Evolutionary conservation across 1,139 yeast species (phyloP).

Genomic region (Geotrichum candidum): DNA sequence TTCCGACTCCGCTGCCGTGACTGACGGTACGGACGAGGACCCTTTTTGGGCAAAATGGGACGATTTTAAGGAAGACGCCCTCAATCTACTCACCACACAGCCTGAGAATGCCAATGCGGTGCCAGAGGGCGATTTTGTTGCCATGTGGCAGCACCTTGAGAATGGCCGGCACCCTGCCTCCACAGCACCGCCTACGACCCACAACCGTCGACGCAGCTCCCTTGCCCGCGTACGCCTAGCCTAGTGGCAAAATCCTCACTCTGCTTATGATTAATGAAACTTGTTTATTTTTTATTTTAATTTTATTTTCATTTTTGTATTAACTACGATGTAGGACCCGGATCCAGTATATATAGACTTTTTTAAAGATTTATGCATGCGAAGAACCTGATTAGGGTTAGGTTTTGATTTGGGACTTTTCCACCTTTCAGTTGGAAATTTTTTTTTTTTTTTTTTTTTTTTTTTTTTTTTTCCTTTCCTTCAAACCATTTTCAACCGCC

Average conservation of each 20-base stretch:
- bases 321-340: not conserved
- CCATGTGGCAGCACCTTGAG: conserved; percentile 15
- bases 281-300: not conserved
- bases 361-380: not conserved
- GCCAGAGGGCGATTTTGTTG: conserved; percentile 13
- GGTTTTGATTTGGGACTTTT: not conserved
- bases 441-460: not conserved
- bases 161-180: conserved; percentile 12
- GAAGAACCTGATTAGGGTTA: not conserved
- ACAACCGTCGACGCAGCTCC: conserved; percentile 10
- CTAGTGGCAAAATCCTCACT: not conserved
- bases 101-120: conserved; percentile 6
- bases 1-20: not conserved
- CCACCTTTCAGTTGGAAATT: not conserved
- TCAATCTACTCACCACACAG: conserved; percentile 8
- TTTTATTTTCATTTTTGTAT: not conserved
- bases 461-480: not conserved
- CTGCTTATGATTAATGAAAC: not conserved
- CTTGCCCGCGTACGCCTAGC: conserved; percentile 14
- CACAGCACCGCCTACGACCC: conserved; percentile 15
- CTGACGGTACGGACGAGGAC: not conserved
- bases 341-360: not conserved
- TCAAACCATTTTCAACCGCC: not conserved
- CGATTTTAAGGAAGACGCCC: conserved; percentile 14
- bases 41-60: conserved; percentile 16